Evolutionary conservation across 805 yeast genomes (phyloP).

Genomic region (Cyberlindnera americana): DNA sequence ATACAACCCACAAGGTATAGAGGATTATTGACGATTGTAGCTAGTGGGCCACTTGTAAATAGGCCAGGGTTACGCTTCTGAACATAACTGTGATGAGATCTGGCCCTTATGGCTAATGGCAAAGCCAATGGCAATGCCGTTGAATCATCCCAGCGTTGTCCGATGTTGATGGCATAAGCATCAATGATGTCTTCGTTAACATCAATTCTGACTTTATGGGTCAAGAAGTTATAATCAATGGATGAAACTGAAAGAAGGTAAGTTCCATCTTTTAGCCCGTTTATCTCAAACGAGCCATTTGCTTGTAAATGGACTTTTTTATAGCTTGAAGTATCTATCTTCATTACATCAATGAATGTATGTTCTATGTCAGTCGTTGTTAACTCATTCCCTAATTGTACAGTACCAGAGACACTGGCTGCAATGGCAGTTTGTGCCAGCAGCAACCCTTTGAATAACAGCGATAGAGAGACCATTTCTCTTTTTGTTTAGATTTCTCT

Average conservation of each 20-base stretch:
- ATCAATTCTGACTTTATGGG: conserved; percentile 22
- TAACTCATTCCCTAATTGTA: conserved; percentile 13
- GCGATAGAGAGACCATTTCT: no score
- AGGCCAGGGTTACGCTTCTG: conserved; percentile 32
- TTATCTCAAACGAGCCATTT: conserved; percentile 18
- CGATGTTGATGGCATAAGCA: conserved; percentile 15
- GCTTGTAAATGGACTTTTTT: conserved; percentile 10
- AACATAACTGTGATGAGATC: conserved; percentile 33
- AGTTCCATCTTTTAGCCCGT: conserved; percentile 17
- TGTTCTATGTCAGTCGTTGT: conserved; percentile 13
- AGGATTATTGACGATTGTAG: conserved; percentile 34
- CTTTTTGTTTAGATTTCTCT: no score
- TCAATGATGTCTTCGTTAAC: conserved; percentile 14
- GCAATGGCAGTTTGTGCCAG: neutral
- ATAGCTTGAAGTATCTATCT: conserved; percentile 2
- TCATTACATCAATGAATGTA: conserved; percentile 16
- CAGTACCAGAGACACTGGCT: conserved; percentile 13
- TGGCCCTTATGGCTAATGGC: conserved; percentile 26
- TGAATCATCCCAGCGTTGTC: conserved; percentile 10
- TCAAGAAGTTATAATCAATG: conserved; percentile 21
- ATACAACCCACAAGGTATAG: conserved; percentile 34
- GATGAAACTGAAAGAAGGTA: conserved; percentile 20
- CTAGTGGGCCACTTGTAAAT: conserved; percentile 35
- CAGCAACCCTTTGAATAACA: neutral
- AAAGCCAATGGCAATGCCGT: conserved; percentile 8